Evolutionary conservation across 2,329 filamentous ascomycete genomes (phyloP), one percentile per base, ranked within the genome.

Genomic region (Stagonosporopsis vannaccii): DNA sequence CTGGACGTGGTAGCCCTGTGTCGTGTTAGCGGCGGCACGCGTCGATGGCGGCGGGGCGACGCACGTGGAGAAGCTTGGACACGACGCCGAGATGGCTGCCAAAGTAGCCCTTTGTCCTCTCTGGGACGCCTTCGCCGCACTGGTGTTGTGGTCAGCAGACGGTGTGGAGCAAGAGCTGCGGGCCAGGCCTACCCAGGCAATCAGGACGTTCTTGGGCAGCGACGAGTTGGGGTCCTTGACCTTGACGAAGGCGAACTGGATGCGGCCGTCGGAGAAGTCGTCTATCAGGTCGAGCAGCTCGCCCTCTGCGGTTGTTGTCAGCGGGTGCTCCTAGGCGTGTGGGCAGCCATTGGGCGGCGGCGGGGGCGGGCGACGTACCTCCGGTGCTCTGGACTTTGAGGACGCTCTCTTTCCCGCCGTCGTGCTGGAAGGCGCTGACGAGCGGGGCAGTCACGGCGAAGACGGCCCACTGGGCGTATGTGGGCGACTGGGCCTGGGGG

Each of bases 51-150:
- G 28, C 8, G 26, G 40, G n/a, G 23, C 12, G 22, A 72, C 79
- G 46, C 73, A 88, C 88, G 80, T 97, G 93, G 37, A 99, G 85
- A 66, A 97, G 84, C 79, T 97, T 97, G 60, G 92, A 88, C 33
- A 98, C 92, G 43, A 92, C 89, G 58, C 90, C 88, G 43, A 95
- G 82, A 78, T 99, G 94, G 79, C 92, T 97, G 65, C 92, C 97
- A 75, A 99, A 99, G 79, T 98, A 98, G 63, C 95, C 95, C 80
- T 98, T 99, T 59, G 94, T 98, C 70, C 94, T 85, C 79, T 99
- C 95, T n/a, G 95, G 95, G 15, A 99, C 95, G 67, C 95, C 95
- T 73, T 96, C 94, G 65, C 95, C 95, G 76, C 95, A 99, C 90
- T 84, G 61, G 45, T 47, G 39, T 48, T 6, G 44, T 40, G 32